Conservation (phyloP, 495 filamentous ascomycete species). For the Lasiosphaeria miniovina region DNA sequence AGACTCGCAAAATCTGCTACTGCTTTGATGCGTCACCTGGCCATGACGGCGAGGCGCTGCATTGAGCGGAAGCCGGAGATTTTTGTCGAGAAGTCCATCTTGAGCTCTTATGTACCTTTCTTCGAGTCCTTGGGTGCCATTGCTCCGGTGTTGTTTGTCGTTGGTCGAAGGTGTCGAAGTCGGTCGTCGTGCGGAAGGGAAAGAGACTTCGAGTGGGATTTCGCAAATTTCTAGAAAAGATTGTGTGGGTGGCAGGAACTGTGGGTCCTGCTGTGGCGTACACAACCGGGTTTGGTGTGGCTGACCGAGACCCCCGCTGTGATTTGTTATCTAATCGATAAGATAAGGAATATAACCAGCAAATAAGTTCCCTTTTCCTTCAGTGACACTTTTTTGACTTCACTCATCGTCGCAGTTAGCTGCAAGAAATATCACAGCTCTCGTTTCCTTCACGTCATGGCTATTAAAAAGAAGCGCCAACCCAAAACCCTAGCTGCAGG, state of each 20-base stretch:
- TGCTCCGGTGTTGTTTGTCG: constrained; percentile 51
- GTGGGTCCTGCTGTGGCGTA: background rate
- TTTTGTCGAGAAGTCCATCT: constrained; percentile 24
- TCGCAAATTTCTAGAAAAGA: constrained; percentile 15
- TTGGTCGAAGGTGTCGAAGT: constrained; percentile 28
- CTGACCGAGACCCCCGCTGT: background rate
- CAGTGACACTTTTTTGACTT: background rate
- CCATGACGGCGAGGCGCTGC: constrained; percentile 29
- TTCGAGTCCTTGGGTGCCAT: constrained; percentile 72
- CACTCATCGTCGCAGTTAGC: background rate
- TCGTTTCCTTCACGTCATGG: constrained; percentile 21
- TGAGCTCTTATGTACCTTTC: constrained; percentile 58
- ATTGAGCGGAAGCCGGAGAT: constrained; percentile 36
- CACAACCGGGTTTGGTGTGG: background rate
- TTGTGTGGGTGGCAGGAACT: constrained; percentile 23
- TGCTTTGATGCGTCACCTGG: constrained; percentile 49
- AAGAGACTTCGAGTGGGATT: constrained; percentile 16
- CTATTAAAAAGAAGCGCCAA: constrained; percentile 29
- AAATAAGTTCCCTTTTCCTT: background rate
- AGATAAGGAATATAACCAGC: background rate
- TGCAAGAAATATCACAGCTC: background rate
- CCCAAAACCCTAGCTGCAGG: constrained; percentile 60
- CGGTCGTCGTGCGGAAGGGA: constrained; percentile 22
- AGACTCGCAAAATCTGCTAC: constrained; percentile 62
- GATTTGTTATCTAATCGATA: background rate